Evolutionary conservation across 371 early-diverging fungal species (phyloP).

Genomic region (Syncephalastrum monosporum): DNA sequence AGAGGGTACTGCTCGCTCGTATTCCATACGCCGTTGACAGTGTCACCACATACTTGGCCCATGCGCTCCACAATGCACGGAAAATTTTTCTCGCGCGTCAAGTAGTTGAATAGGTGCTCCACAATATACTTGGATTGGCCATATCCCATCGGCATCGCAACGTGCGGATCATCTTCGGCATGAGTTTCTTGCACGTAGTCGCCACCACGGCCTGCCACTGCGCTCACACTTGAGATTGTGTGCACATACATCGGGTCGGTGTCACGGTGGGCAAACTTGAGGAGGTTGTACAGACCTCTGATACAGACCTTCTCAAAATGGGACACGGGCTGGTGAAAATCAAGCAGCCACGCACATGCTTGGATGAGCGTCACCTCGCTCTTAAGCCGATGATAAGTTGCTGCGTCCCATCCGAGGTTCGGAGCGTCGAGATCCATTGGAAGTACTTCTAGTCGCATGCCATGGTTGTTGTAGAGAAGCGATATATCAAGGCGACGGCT

Average conservation of each 20-base stretch:
- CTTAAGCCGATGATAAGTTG: conserved; percentile 20
- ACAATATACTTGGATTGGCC: conserved; percentile 43
- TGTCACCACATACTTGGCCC: conserved; percentile 45
- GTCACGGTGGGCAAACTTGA: conserved; percentile 32
- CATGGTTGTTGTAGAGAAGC: not conserved
- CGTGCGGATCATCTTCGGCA: conserved; percentile 25
- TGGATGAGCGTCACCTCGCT: conserved; percentile 32
- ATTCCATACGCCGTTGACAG: conserved; percentile 43
- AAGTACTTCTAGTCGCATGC: conserved; percentile 4
- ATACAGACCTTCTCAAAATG: conserved; percentile 37
- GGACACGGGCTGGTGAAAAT: conserved; percentile 31
- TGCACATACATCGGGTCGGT: conserved; percentile 37
- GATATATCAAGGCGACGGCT: conserved; percentile 18
- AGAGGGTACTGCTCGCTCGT: conserved; percentile 37
- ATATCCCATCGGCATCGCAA: conserved; percentile 44
- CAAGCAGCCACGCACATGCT: conserved; percentile 35
- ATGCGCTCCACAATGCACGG: conserved; percentile 37
- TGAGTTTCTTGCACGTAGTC: conserved; percentile 22
- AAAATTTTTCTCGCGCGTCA: conserved; percentile 30
- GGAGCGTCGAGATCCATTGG: conserved; percentile 16
- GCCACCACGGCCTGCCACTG: conserved; percentile 13
- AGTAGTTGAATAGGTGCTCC: conserved; percentile 30
- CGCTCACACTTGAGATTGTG: conserved; percentile 35
- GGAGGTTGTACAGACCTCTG: conserved; percentile 30
- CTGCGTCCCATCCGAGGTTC: conserved; percentile 26